Conservation (phyloP, 306 rosid genomes). For the barrel medic (Medicago truncatula) region MtrunA17r5.0-ANR NC_053045.1:12308501-12309000, state of each 20-base stretch:
- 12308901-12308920: conserved; percentile 67
- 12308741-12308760: conserved; percentile 51
- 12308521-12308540: conserved; percentile 31
- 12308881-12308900: conserved; percentile 64
- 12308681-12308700: conserved; percentile 57
- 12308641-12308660: conserved; percentile 67
- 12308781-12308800: conserved; percentile 65
- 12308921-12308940: conserved; percentile 85
- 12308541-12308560: conserved; percentile 59
- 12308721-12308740: conserved; percentile 66
- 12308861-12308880: conserved; percentile 69
- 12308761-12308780: conserved; percentile 26
- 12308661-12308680: conserved; percentile 51
- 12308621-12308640: conserved; percentile 59
- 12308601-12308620: conserved; percentile 72
- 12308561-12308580: conserved; percentile 73
- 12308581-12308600: conserved; percentile 76
- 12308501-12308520: conserved; percentile 15
- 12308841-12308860: conserved; percentile 55
- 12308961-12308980: conserved; percentile 72
- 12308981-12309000: conserved; percentile 69
- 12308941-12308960: conserved; percentile 59
- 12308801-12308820: conserved; percentile 56
- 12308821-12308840: conserved; percentile 71
- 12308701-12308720: conserved; percentile 43